These are phyloP conservation scores for Stephanodiscus minutulus DNA, from an alignment of 108 stramenopile species.

Conservation along the genomic window DNA sequence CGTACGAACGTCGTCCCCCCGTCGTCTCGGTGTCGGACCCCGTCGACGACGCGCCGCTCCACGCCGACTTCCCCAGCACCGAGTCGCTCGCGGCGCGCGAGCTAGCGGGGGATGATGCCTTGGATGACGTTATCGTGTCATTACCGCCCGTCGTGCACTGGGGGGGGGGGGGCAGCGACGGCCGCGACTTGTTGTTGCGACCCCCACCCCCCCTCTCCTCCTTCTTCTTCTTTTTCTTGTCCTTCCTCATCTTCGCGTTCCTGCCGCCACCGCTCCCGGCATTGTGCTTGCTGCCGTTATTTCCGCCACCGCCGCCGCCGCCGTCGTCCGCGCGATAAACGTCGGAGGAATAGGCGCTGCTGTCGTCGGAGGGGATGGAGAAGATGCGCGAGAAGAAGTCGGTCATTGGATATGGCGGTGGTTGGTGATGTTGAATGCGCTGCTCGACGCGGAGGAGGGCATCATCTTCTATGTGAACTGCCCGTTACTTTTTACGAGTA, in stretches of 20 bases:
- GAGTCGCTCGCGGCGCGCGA: not conserved
- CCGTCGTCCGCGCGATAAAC: too few species aligned
- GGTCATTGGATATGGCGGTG: conserved; percentile 7
- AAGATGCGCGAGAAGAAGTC: conserved; percentile 40
- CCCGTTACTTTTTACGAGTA: too few species aligned
- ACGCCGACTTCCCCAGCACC: not conserved
- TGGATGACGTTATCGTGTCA: not conserved
- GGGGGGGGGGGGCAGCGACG: not conserved
- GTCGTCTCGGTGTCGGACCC: conserved; percentile 5
- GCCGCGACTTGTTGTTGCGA: too few species aligned
- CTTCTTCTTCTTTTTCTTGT: too few species aligned
- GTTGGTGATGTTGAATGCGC: too few species aligned
- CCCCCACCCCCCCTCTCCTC: too few species aligned
- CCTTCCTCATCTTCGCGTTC: not conserved
- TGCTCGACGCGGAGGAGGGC: too few species aligned
- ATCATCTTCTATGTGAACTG: too few species aligned
- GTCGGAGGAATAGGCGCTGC: too few species aligned
- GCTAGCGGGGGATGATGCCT: not conserved
- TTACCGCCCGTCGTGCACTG: not conserved
- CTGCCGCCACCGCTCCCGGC: not conserved
- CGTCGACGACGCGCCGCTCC: too few species aligned
- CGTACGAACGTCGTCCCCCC: conserved; percentile 1
- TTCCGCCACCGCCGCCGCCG: not conserved
- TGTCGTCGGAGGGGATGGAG: conserved; percentile 38
- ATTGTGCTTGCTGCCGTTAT: too few species aligned